These are phyloP conservation scores for Apiotrichum domesticum DNA, from an alignment of 1,284 basidiomycete species.

Conservation along the genomic window DNA sequence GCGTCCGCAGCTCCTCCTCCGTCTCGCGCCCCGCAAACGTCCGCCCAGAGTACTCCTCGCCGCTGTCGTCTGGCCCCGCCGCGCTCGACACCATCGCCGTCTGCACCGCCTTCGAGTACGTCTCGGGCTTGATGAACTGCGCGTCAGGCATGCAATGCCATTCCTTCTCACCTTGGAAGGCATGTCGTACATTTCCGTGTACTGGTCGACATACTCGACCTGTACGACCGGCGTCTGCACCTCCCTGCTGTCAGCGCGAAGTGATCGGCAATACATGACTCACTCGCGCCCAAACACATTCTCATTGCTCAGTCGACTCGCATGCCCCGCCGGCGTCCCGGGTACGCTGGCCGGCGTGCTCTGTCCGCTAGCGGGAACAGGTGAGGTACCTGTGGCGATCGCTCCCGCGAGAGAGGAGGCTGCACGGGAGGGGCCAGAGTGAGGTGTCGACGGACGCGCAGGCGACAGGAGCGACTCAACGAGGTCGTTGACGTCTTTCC, in stretches of 20 bases:
- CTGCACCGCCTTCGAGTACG: slow-evolving; percentile 91
- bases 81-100: slow-evolving; percentile 52
- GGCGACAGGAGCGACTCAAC: slow-evolving; percentile 57
- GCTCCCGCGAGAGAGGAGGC: background rate
- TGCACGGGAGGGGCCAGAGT: background rate
- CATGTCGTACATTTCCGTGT: slow-evolving; percentile 82
- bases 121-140: slow-evolving; percentile 33
- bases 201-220: slow-evolving; percentile 74
- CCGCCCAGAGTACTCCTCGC: slow-evolving; percentile 46
- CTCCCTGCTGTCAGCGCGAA: slow-evolving; percentile 33
- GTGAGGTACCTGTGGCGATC: background rate
- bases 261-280: background rate
- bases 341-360: slow-evolving; percentile 54
- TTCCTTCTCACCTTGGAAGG: slow-evolving; percentile 62
- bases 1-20: slow-evolving; percentile 68
- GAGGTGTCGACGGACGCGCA: slow-evolving; percentile 13
- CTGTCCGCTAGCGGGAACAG: background rate
- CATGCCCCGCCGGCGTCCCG: slow-evolving; percentile 57
- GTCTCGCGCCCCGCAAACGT: slow-evolving; percentile 48
- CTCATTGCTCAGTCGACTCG: slow-evolving; percentile 40
- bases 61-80: slow-evolving; percentile 42
- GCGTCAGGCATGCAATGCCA: background rate
- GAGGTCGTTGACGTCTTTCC: slow-evolving; percentile 62
- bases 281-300: slow-evolving; percentile 6
- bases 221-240: slow-evolving; percentile 43